These are phyloP conservation scores for Cephalotrichum gorgonifer DNA, from an alignment of 2,329 filamentous ascomycete genomes.

Conservation along the genomic window DNA sequence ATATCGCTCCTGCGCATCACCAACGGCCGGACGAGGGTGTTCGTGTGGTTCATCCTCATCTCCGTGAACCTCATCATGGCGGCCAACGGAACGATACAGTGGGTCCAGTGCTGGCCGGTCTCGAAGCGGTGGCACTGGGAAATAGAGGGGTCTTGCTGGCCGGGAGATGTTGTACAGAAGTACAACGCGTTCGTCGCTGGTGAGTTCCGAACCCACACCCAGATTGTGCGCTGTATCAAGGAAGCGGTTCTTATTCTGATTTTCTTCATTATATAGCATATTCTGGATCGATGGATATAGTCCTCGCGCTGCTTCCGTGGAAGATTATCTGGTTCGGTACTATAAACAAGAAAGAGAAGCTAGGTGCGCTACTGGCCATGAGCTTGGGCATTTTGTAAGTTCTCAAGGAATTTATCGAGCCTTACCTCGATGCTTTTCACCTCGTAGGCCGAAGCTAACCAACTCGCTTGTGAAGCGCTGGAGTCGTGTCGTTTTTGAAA, in stretches of 20 bases:
- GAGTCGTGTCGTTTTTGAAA: constrained; percentile 17
- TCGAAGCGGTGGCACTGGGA: constrained; percentile 12
- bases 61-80: constrained; percentile 12
- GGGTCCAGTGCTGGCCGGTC: constrained; percentile 9
- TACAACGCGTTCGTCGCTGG: constrained; percentile 4
- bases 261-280: constrained; percentile 14
- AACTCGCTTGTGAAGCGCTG: constrained; percentile 18
- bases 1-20: constrained; percentile 14
- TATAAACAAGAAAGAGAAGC: constrained; percentile 26
- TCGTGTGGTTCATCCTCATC: constrained; percentile 13
- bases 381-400: constrained; percentile 28
- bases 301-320: constrained; percentile 27
- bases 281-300: constrained; percentile 24
- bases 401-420: too few species aligned
- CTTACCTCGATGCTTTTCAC: too few species aligned
- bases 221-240: too few species aligned
- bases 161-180: neutral
- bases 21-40: constrained; percentile 8
- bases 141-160: constrained; percentile 17
- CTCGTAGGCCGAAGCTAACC: neutral
- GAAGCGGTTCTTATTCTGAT: too few species aligned
- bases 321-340: constrained; percentile 24
- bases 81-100: constrained; percentile 9
- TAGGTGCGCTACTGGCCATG: constrained; percentile 28
- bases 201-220: neutral